These are phyloP conservation scores for Microbotryum lychnidis-dioicae DNA, from an alignment of 1,284 basidiomycete genomes.

Conservation along the genomic window DNA sequence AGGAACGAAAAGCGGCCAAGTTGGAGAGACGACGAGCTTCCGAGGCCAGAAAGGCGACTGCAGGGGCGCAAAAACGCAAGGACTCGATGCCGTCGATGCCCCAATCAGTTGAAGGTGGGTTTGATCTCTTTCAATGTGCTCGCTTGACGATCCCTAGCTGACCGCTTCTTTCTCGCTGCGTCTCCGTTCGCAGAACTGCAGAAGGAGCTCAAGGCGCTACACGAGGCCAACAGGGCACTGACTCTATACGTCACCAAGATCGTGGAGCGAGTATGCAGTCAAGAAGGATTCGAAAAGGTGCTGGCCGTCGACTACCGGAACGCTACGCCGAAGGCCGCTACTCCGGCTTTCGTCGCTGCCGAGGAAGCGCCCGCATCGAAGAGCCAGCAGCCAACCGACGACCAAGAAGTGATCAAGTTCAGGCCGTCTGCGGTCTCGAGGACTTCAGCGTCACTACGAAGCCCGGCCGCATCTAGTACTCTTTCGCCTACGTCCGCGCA, in stretches of 20 bases:
- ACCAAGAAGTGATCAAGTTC: neutral
- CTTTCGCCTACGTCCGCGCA: neutral
- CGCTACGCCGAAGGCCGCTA: conserved; percentile 6
- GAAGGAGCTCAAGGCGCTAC: conserved; percentile 28
- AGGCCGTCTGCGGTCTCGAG: neutral
- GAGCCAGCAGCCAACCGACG: neutral
- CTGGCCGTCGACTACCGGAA: conserved; percentile 32
- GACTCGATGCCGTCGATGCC: conserved; percentile 9
- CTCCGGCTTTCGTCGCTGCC: neutral
- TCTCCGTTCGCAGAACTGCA: conserved; percentile 9
- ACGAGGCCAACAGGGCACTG: conserved; percentile 34
- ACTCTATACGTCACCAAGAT: conserved; percentile 36
- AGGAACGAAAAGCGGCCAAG: conserved; percentile 8
- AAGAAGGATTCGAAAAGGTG: conserved; percentile 37
- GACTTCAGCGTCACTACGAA: conserved; percentile 4
- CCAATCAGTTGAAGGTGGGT: neutral
- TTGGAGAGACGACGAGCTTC: neutral
- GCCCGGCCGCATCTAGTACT: conserved; percentile 1
- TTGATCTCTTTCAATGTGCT: neutral
- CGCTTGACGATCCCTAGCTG: neutral
- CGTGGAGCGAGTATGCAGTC: conserved; percentile 35
- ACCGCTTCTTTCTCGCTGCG: too few relatives aligned
- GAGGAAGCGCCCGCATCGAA: neutral
- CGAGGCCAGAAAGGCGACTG: neutral
- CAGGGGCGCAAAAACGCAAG: conserved; percentile 4